Conservation (phyloP, 2,329 filamentous ascomycete genomes). For the Metarhizium sp. region DNA sequence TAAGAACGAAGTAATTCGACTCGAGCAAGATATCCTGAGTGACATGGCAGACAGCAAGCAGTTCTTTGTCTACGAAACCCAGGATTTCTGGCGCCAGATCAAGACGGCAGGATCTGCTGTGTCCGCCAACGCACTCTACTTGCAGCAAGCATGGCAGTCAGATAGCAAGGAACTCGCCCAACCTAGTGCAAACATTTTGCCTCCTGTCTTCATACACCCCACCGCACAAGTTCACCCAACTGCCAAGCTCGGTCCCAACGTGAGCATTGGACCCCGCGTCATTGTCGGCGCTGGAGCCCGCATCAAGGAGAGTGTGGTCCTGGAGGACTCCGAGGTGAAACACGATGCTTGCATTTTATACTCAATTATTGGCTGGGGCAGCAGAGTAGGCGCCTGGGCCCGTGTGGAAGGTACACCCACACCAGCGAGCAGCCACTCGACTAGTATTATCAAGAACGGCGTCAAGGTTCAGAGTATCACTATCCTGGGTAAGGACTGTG, state of each 20-base stretch:
- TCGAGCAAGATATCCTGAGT: conserved; percentile 94
- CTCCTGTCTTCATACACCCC: conserved; percentile 92
- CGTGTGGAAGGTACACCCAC: conserved; percentile 93
- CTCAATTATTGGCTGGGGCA: conserved; percentile 94
- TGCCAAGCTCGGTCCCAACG: conserved; percentile 93
- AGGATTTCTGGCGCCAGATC: conserved; percentile 99
- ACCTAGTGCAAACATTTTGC: conserved; percentile 78
- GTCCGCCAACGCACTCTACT: conserved; percentile 91
- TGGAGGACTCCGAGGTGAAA: conserved; percentile 92
- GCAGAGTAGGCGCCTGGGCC: conserved; percentile 94
- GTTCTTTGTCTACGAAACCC: conserved; percentile 97
- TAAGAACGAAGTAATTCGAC: conserved; percentile 78
- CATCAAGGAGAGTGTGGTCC: conserved; percentile 90
- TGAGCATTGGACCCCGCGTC: conserved; percentile 87
- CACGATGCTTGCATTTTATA: conserved; percentile 94
- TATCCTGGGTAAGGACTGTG: conserved; percentile 93
- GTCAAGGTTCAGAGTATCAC: conserved; percentile 98
- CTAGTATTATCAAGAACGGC: conserved; percentile 93
- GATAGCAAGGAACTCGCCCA: conserved; percentile 68
- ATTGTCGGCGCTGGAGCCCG: conserved; percentile 78
- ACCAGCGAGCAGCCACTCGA: conserved; percentile 77
- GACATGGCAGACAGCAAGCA: conserved; percentile 95
- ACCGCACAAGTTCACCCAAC: conserved; percentile 84
- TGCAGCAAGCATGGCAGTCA: conserved; percentile 84
- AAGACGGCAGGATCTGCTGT: conserved; percentile 97